Percentiles rank a stretch among this genome's conserved stretches.
These are phyloP conservation scores for Colletotrichum sp. DNA, from an alignment of 2,329 filamentous ascomycete species.

Conservation along the genomic window DNA sequence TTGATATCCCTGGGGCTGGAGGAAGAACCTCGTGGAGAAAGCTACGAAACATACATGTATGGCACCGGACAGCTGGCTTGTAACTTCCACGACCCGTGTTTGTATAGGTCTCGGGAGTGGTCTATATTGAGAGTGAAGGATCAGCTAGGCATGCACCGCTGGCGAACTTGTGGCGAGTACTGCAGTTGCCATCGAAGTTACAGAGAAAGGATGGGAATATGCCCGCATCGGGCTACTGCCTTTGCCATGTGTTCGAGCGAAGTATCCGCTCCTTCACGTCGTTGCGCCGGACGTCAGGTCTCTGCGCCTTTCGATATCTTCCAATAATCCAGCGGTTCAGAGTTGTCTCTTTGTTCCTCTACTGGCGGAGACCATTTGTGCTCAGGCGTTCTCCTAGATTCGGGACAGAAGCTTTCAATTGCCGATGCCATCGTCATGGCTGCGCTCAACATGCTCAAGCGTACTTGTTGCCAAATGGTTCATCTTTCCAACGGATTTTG, in stretches of 20 bases:
- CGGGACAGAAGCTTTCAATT: background rate
- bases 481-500: background rate
- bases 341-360: background rate
- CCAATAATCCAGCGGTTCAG: background rate
- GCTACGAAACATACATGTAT: background rate
- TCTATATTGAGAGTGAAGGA: background rate
- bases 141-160: background rate
- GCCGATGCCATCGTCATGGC: background rate
- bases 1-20: background rate
- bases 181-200: background rate
- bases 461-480: background rate
- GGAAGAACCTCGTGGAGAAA: background rate
- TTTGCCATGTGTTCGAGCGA: background rate
- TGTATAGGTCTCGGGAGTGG: background rate
- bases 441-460: background rate
- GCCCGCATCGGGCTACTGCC: background rate
- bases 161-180: background rate
- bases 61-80: background rate
- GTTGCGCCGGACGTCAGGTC: background rate
- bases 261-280: background rate
- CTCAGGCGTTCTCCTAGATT: background rate
- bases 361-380: background rate
- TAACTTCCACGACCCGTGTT: background rate
- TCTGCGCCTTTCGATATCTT: background rate
- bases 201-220: background rate